Evolutionary conservation across 2,329 filamentous ascomycete genomes (phyloP).

Genomic region (Calonectria hongkongensis): DNA sequence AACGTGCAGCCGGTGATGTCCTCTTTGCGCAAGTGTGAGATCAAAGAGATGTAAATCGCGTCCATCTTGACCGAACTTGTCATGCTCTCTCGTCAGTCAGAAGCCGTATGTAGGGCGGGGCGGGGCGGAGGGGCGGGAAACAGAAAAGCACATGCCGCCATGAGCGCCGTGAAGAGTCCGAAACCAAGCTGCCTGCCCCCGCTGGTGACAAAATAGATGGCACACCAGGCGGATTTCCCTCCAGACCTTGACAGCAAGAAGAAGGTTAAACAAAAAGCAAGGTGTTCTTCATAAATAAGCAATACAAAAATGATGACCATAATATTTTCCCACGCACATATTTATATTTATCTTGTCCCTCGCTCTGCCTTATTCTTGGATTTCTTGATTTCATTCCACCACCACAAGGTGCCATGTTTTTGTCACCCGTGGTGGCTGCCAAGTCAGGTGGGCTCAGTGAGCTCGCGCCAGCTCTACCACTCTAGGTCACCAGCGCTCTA

Average conservation of each 20-base stretch:
- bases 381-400: too few species aligned
- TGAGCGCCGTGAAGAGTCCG: conserved; percentile 5
- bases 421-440: neutral
- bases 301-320: too few species aligned
- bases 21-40: conserved; percentile 7
- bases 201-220: too few species aligned
- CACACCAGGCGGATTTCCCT: too few species aligned
- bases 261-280: too few species aligned
- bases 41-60: conserved; percentile 1
- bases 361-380: too few species aligned
- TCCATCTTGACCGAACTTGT: conserved; percentile 13
- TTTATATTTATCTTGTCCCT: too few species aligned
- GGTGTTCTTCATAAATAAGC: too few species aligned
- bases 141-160: conserved; percentile 33
- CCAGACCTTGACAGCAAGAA: too few species aligned
- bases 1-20: conserved; percentile 7
- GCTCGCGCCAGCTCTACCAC: conserved; percentile 28
- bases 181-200: neutral
- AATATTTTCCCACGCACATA: too few species aligned
- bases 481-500: conserved; percentile 30
- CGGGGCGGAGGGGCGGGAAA: conserved; percentile 30
- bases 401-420: too few species aligned
- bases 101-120: conserved; percentile 29
- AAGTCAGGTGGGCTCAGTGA: conserved; percentile 18
- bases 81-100: neutral